Conservation (phyloP, 306 rosid genomes). For the Castanospermum australe region DNA sequence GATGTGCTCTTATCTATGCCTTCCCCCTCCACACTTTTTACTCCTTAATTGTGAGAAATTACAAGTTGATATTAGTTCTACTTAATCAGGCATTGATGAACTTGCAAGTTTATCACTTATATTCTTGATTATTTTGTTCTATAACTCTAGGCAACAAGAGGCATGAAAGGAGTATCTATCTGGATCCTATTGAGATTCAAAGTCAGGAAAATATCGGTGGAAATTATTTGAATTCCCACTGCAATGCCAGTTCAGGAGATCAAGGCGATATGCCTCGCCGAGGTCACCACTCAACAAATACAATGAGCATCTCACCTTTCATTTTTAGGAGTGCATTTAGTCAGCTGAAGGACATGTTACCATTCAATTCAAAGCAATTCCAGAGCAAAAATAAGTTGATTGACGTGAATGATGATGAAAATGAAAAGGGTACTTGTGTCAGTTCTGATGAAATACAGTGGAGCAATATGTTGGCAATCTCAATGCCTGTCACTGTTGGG, state of each 20-base stretch:
- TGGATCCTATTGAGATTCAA: constrained; percentile 44
- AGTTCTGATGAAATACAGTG: constrained; percentile 34
- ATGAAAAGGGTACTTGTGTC: constrained; percentile 33
- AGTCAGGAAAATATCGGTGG: constrained; percentile 38
- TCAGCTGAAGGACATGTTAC: constrained; percentile 49
- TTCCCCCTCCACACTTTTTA: background rate
- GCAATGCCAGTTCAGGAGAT: constrained; percentile 42
- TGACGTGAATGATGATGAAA: constrained; percentile 29
- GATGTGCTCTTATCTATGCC: background rate
- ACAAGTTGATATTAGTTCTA: constrained; percentile 3
- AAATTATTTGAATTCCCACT: constrained; percentile 35
- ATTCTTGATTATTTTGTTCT: constrained; percentile 21
- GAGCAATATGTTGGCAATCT: constrained; percentile 34
- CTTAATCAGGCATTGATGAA: constrained; percentile 12
- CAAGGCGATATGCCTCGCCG: constrained; percentile 35
- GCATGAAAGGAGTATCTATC: constrained; percentile 38
- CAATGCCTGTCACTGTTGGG: constrained; percentile 38
- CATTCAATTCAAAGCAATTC: constrained; percentile 41
- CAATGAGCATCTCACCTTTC: constrained; percentile 32
- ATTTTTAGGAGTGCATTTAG: constrained; percentile 69
- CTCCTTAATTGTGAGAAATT: constrained; percentile 17
- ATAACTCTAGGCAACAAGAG: constrained; percentile 45
- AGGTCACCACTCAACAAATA: constrained; percentile 32
- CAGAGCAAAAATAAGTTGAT: constrained; percentile 27
- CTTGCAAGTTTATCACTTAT: background rate